A percentile compares a stretch with the other conserved stretches of the same genome.
Conservation (phyloP, 164 flowering plant species). For the Macadamia integrifolia region DNA sequence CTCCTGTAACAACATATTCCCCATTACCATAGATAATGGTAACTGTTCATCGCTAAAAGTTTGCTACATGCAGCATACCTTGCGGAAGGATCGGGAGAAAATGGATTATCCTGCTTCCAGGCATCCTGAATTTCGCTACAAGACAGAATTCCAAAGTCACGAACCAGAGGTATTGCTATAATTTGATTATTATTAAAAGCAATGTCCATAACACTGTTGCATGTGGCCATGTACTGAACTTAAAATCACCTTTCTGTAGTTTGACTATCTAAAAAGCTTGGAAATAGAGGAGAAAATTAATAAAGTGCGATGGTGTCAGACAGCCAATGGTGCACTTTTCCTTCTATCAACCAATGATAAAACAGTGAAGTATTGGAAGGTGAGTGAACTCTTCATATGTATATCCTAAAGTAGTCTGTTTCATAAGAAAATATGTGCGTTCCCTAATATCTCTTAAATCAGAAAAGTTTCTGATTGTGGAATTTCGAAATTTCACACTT, state of each 20-base stretch:
- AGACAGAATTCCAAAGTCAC: constrained; percentile 98
- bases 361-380: constrained; percentile 98
- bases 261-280: constrained; percentile 99
- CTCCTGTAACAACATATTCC: no score
- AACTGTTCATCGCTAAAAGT: background rate
- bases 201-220: constrained; percentile 5
- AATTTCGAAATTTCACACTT: no score
- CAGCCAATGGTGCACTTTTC: constrained; percentile 88
- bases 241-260: constrained; percentile 23
- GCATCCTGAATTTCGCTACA: constrained; percentile 96
- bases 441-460: no score
- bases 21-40: no score
- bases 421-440: no score
- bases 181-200: background rate
- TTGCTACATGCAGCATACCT: constrained; percentile 44
- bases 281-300: constrained; percentile 99
- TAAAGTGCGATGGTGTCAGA: constrained; percentile 98
- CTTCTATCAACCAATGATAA: constrained; percentile 97
- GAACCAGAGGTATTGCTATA: constrained; percentile 80
- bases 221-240: constrained; percentile 2
- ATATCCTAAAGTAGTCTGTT: no score
- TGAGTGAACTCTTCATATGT: constrained; percentile 10
- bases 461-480: no score
- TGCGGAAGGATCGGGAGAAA: constrained; percentile 75
- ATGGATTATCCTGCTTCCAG: constrained; percentile 59